Base-by-base conservation (phyloP, 768 basidiomycete genomes). In the Solioccasus polychromus region DNA sequence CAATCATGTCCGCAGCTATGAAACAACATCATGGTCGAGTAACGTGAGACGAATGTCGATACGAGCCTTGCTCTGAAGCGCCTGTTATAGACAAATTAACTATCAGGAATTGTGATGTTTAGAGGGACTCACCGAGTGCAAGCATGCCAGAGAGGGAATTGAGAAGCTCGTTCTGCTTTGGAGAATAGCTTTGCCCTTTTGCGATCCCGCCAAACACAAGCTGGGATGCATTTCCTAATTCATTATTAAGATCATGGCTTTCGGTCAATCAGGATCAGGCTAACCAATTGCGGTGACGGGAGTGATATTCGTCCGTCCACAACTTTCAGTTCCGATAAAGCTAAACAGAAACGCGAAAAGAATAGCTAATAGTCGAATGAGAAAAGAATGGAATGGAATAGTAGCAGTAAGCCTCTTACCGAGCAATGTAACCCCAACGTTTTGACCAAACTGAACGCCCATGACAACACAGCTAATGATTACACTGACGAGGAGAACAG, bases 291-390 rank as follows among this genome's bases (percentile, higher is more conserved):
- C 76, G 6, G 76, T 73, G 37, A 83, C 72, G 9, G 80, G 81
- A 57, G 82, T 82, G 58, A 84, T 72, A 48, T 82, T 79, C 6
- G 80, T 84, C 47, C 72, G 66, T 18, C 82, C 80, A 23, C 75
- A 55, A 39, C 75, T 79, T 59, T 83, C 80, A 8, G 80, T 79
- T 32, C 77, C 82, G 52, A 84, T 78, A 67, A 85, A 83, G 23
- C 80, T 80, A 67, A 84, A 85, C 32, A 82, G 35, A 68, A 82
- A 83, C 26, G 77, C 77, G 31, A 82, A 72, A 45, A 84, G 19
- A 36, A 84, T 74, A 8, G 80, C 60, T 50, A n/a, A n/a, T n/a
- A n/a, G n/a, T n/a, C n/a, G n/a, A n/a, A n/a, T n/a, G n/a, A n/a
- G n/a, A n/a, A n/a, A n/a, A n/a, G n/a, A n/a, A n/a, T n/a, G n/a